Evolutionary conservation across 1,139 yeast genomes (phyloP), one percentile per base, ranked within the genome.

Genomic region (Yamadazyma membranifaciens): DNA sequence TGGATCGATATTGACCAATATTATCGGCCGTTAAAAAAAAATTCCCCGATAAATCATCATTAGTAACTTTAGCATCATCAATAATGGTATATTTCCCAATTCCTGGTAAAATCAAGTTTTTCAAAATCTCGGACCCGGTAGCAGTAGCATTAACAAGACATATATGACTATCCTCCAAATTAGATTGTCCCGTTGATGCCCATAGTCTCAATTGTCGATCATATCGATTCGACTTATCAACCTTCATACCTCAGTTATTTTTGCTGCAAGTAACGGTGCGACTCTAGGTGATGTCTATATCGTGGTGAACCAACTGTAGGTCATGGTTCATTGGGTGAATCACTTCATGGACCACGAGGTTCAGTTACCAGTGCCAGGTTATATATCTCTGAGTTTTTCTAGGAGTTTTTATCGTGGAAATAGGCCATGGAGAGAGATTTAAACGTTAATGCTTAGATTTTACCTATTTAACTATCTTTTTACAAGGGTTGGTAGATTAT

Each of bases 181-280:
- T 70, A 6, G 63, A 51, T 55, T 92, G 98, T 3, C 98, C 98
- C 1, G 75, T 62, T 0, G 75, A 55, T 0, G 88, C 92, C 98
- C 98, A 92, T 14, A 92, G 66, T 32, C 98, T 74, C 45, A 91
- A 65, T 59, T 92, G 98, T 36, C 98, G 75, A 62, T 92, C 98
- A 59, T 88, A 91, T 49, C 79, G 79, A 39, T 67, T 57, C 30
- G 57, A 58, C 47, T 67, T 73, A 36, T 69, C 70, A 48, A 68
- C 69, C 42, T 46, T 47, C 58, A 50, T 63, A 10, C 10, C 13
- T 17, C 11, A 9, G 6, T n/a, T n/a, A n/a, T n/a, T n/a, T n/a
- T n/a, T n/a, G n/a, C n/a, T n/a, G n/a, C n/a, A n/a, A n/a, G n/a
- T n/a, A n/a, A n/a, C n/a, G n/a, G n/a, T n/a, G n/a, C n/a, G n/a